These are phyloP conservation scores for Hymenoscyphus albidus DNA, from an alignment of 2,329 filamentous ascomycete species.

Conservation along the genomic window DNA sequence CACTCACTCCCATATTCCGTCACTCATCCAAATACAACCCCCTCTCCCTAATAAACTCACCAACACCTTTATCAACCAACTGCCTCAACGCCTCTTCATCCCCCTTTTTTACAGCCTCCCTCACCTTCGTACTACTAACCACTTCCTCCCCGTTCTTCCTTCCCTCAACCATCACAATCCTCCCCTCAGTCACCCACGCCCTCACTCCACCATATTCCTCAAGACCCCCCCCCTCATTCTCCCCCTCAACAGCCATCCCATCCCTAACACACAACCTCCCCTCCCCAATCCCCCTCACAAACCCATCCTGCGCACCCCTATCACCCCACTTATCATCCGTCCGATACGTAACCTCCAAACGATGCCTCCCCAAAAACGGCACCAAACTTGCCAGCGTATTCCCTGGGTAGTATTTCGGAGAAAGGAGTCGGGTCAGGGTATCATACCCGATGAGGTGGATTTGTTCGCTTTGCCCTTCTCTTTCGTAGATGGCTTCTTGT, in stretches of 20 bases:
- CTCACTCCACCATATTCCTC: constrained; percentile 50
- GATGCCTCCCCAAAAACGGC: constrained; percentile 60
- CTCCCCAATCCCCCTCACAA: constrained; percentile 47
- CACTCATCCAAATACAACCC: constrained; percentile 46
- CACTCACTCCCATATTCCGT: neutral
- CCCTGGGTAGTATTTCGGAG: constrained; percentile 65
- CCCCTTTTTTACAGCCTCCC: constrained; percentile 48
- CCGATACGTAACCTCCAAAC: constrained; percentile 61
- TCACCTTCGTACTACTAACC: constrained; percentile 58
- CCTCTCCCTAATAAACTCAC: constrained; percentile 53
- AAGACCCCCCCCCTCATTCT: constrained; percentile 26
- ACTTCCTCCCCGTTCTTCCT: constrained; percentile 39
- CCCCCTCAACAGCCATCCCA: constrained; percentile 28
- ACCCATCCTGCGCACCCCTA: constrained; percentile 50
- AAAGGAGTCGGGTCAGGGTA: constrained; percentile 67
- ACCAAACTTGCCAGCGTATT: constrained; percentile 53
- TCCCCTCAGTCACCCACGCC: constrained; percentile 50
- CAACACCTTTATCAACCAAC: constrained; percentile 56
- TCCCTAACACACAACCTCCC: constrained; percentile 51
- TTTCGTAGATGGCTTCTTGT: constrained; percentile 41
- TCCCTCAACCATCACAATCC: constrained; percentile 57
- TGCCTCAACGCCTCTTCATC: constrained; percentile 46
- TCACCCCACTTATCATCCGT: constrained; percentile 58
- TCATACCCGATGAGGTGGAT: constrained; percentile 73
- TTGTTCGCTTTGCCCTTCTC: constrained; percentile 42